Base-by-base conservation (phyloP, 441 rosid species). In the Pelargonium fulgidum region DNA sequence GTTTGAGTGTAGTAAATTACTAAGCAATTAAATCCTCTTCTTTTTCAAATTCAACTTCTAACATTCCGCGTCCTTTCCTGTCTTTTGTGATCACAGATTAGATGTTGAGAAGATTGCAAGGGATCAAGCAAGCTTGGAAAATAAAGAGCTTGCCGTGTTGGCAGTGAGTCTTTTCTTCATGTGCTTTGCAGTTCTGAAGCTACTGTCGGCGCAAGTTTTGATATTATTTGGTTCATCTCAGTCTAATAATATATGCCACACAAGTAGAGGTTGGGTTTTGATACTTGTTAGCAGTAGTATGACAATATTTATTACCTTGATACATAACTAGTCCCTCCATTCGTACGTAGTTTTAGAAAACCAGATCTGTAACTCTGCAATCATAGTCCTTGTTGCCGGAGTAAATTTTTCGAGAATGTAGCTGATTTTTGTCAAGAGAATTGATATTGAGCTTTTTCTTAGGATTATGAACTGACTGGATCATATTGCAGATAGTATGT, bases 261-360 rank as follows among this genome's bases (percentile, higher is more conserved):
- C 84, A 0, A 80, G 86, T 74, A 79, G 81, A 52, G 94, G 94
- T 71, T 93, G 98, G 96, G 58, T 83, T 36, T 77, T 93, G 85
- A 83, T 89, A 71, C 80, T 93, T 33, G 75, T 86, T 72, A 90
- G 97, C 83, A 89, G 96, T 85, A 82, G 85, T 64, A 79, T 89
- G 84, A 84, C 89, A 69, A 82, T 93, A 69, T 85, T 89, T 83
- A 83, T 91, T 26, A 85, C 93, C 62, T 79, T 87, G 72, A 79
- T 86, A 52, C 85, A 83, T 59, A 63, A 78, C 44, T 73, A 73
- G 76, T 39, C 33, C 62, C 48, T 36, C 44, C 0, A 29, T 10
- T 33, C 47, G 7, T n/a, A 0, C 50, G 45, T 4, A 62, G 63
- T 72, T 72, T 16, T 29, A 68, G 72, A 65, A 42, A 65, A 19